Conservation (phyloP, 352 stramenopile genomes). For the Thraustochytrium sp. region DNA sequence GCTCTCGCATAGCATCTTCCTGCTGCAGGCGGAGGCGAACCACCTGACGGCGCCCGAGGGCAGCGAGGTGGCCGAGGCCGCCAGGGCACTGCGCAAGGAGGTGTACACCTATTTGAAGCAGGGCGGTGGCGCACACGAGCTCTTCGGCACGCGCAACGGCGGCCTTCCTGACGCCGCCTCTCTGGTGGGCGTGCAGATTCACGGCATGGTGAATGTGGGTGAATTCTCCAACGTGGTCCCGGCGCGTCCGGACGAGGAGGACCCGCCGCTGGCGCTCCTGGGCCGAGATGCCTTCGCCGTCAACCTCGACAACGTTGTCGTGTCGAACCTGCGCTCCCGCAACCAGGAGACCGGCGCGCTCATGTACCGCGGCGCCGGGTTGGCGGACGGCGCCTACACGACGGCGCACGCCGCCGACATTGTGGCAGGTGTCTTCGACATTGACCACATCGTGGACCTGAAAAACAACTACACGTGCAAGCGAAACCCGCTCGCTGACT, state of each 20-base stretch:
- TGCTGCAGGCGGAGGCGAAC: not conserved
- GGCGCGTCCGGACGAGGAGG: too few relatives aligned
- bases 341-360: not conserved
- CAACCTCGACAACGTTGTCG: not conserved
- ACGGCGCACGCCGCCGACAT: not conserved
- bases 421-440: not conserved
- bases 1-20: conserved; percentile 15
- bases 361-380: too few relatives aligned
- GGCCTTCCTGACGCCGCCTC: not conserved
- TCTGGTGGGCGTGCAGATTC: not conserved
- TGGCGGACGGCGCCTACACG: not conserved
- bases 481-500: not conserved
- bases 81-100: not conserved
- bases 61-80: not conserved
- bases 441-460: not conserved
- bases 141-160: not conserved
- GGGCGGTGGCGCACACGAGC: not conserved
- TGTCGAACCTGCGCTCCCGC: not conserved
- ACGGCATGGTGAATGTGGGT: too few relatives aligned
- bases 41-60: not conserved
- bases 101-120: not conserved
- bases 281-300: too few relatives aligned
- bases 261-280: too few relatives aligned
- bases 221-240: too few relatives aligned
- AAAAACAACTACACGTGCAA: not conserved